phyloP scores from a whole-genome alignment of 176 grass and related monocot genomes.

The Oryza glumipatula region DNA sequence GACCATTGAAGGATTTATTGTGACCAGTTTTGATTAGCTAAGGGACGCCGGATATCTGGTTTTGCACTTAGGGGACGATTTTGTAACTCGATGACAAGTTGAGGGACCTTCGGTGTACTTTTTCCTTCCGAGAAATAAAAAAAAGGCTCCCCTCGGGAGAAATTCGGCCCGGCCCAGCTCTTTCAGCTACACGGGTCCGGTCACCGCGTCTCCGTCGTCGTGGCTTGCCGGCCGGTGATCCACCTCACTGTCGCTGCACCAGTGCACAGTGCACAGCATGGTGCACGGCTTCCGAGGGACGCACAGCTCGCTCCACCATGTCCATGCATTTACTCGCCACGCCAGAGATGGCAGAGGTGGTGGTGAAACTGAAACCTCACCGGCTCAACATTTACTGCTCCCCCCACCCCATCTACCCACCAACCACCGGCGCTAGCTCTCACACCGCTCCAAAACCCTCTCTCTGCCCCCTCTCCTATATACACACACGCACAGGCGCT shows the following conservation, averaged over 20 bases:
- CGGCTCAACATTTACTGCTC: constrained; percentile 30
- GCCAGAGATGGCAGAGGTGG: constrained; percentile 38
- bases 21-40: too few species aligned
- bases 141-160: too few species aligned
- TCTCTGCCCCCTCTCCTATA: constrained; percentile 13
- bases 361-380: neutral
- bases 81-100: too few species aligned
- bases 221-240: neutral
- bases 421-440: neutral
- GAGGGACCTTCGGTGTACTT: too few species aligned
- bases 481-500: neutral
- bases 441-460: constrained; percentile 7
- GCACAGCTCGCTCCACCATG: constrained; percentile 5
- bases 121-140: too few species aligned
- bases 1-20: too few species aligned
- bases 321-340: constrained; percentile 38
- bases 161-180: neutral
- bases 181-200: too few species aligned
- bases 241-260: neutral
- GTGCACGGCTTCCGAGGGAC: constrained; percentile 9
- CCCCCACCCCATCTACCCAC: neutral
- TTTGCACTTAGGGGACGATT: too few species aligned
- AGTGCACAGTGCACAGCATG: neutral
- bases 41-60: too few species aligned
- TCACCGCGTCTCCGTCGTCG: too few species aligned